Conservation (phyloP, 176 grass and related monocot genomes). For the Canna indica region DNA sequence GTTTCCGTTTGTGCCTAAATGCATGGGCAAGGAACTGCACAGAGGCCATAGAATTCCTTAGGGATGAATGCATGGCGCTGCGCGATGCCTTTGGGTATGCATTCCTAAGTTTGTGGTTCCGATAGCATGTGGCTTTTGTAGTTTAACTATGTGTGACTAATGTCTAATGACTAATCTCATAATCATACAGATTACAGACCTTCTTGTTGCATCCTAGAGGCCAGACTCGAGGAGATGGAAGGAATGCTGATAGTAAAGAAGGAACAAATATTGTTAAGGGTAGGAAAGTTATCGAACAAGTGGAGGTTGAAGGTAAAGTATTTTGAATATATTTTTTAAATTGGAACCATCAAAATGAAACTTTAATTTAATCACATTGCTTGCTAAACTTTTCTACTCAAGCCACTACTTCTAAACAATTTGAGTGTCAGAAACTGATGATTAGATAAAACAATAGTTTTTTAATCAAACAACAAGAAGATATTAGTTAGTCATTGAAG, state of each 20-base stretch:
- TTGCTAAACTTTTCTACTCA: background rate
- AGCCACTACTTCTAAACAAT: background rate
- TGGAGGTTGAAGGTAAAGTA: conserved; percentile 81
- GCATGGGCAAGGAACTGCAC: conserved; percentile 80
- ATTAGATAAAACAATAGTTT: background rate
- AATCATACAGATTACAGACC: conserved; percentile 67
- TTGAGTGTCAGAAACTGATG: background rate
- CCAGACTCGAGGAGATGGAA: conserved; percentile 34
- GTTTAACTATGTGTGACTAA: no score
- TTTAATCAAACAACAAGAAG: background rate
- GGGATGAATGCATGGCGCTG: conserved; percentile 73
- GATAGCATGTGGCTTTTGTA: conserved; percentile 22
- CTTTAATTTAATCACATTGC: background rate
- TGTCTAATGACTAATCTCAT: conserved; percentile 27
- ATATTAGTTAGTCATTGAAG: background rate
- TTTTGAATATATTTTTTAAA: background rate
- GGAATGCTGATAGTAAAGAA: conserved; percentile 56
- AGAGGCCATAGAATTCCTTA: conserved; percentile 81
- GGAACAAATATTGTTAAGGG: conserved; percentile 42
- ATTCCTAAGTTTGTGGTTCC: background rate
- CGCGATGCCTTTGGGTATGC: conserved; percentile 76
- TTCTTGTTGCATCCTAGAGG: conserved; percentile 71
- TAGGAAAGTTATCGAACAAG: conserved; percentile 67
- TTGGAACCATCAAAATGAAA: no score
- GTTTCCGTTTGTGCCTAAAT: conserved; percentile 85